Evolutionary conservation across 495 filamentous ascomycete genomes (phyloP), one percentile per base, ranked within the genome.

Genomic region (Penicillium canescens): DNA sequence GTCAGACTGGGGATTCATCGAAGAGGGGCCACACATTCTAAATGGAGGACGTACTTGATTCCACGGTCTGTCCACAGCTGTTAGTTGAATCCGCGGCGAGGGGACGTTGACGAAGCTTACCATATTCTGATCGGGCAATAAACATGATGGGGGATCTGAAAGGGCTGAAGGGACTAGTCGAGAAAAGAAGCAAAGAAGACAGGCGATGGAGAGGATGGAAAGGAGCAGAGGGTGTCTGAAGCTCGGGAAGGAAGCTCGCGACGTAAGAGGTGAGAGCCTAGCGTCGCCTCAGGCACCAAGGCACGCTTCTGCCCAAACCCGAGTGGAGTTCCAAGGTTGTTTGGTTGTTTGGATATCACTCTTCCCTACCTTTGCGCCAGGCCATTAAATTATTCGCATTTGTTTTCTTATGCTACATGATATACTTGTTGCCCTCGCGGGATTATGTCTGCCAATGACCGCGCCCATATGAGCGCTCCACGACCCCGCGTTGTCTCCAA

Each of bases 41-140:
- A 31, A 14, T 20, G 48, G 38, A 50, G 34, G 48, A 72, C 86
- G 59, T 86, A 98, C 92, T 98, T 98, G 84, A 98, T 96, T 67
- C 94, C 95, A 75, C 95, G 95, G 79, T 98, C 94, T 98, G 62
- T 53, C 14, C 57, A 56, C 50, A 65, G 55, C 62, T 57, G 66
- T 67, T 59, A 70, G 70, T 62, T 55, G 58, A 65, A 67, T 56
- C 59, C 42, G 63, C 50, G 55, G 46, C 50, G 54, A 61, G 61
- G 55, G 55, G 56, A 52, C 38, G 46, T 54, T 50, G 50, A 54
- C 37, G 47, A 50, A 75, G 66, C 84, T 79, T 80, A 96, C 94
- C 94, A 78, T 98, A 98, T 94, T 98, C 94, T 73, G 93, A 97
- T 73, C 95, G 88, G 79, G 94, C 94, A 81, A 98, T 97, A 85